Percentiles rank a stretch among this genome's conserved stretches.
These are phyloP conservation scores for Fusarium brevicatenulatum DNA, from an alignment of 2,329 filamentous ascomycete species.

Conservation along the genomic window DNA sequence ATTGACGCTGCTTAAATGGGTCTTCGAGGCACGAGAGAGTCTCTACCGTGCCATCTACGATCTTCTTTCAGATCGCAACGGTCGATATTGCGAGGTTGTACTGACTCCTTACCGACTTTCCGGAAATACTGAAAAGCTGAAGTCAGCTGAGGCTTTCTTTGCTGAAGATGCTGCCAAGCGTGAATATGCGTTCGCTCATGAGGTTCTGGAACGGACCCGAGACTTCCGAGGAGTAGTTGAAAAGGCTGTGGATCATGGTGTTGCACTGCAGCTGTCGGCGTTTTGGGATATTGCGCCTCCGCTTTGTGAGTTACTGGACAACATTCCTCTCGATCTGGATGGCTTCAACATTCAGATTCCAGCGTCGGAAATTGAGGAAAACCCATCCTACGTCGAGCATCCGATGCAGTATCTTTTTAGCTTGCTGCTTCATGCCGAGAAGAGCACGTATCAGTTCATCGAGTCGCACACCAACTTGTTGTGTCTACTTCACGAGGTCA, in stretches of 20 bases:
- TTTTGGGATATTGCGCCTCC: constrained; percentile 98
- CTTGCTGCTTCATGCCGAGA: constrained; percentile 86
- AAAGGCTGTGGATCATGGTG: constrained; percentile 84
- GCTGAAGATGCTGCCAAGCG: constrained; percentile 79
- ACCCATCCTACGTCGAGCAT: constrained; percentile 80
- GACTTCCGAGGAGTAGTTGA: constrained; percentile 84
- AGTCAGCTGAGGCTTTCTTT: constrained; percentile 85
- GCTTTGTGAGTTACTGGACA: constrained; percentile 80
- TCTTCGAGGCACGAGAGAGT: constrained; percentile 92
- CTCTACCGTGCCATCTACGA: constrained; percentile 88
- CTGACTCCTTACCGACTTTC: constrained; percentile 81
- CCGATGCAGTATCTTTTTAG: constrained; percentile 92
- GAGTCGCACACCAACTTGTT: constrained; percentile 92
- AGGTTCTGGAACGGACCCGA: constrained; percentile 76
- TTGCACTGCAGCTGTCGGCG: constrained; percentile 89
- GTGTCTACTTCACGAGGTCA: constrained; percentile 90
- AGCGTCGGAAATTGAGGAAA: constrained; percentile 82
- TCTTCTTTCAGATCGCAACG: constrained; percentile 83
- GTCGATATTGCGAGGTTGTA: constrained; percentile 86
- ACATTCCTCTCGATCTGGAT: constrained; percentile 71
- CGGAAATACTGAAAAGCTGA: constrained; percentile 81
- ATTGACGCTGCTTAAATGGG: constrained; percentile 93
- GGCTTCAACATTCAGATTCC: constrained; percentile 82
- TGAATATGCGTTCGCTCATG: constrained; percentile 74
- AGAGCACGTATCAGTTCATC: constrained; percentile 96